Base-by-base conservation (phyloP, 2,329 filamentous ascomycete genomes). In the Colletotrichum limetticola region DNA sequence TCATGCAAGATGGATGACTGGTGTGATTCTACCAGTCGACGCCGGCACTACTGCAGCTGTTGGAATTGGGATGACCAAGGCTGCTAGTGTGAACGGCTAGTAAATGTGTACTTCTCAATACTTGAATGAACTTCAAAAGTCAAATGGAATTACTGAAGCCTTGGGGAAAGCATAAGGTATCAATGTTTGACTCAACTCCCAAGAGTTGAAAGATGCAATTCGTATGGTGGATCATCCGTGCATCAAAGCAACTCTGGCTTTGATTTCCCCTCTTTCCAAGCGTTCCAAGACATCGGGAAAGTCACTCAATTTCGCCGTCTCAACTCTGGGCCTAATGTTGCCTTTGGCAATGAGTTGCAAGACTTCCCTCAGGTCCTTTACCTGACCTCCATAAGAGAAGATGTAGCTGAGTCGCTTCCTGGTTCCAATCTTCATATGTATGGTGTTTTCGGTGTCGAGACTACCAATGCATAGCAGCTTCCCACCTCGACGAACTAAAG, bases 1-100 rank as follows among this genome's bases (percentile, higher is more conserved):
- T 4, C 81, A 86, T 32, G 81, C 84, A 4, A 76, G 85, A 11
- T 86, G 84, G 85, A 84, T 86, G 9, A 86, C 84, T 0, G 84
- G 84, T 0, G 79, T 78, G 0, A 77, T 83, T 9, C 69, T 86
- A 16, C 81, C 83, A 1, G 83, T 86, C 0, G 85, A 86, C 75
- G 85, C 84, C 4, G 85, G 84, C 0, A 78, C 81, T 3, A 86
- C 84, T 12, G 81, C 82, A 11, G 77, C 76, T 53, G 69, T 75
- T 7, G 73, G 72, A 9, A 74, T 78, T n/a, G 74, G 71, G 4
- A 71, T 80, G 35, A 74, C 77, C 22, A 74, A 76, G 55, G 68
- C 75, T 8, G 77, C 78, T 19, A 80, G 78, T 9, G 78, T 80
- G 2, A 79, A 79, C 55, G 78, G 72, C 16, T 79, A 46, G 42